A percentile compares a stretch with the other conserved stretches of the same genome.
phyloP scores from a whole-genome alignment of 2,329 filamentous ascomycete species.

The Fusarium sp. region DNA sequence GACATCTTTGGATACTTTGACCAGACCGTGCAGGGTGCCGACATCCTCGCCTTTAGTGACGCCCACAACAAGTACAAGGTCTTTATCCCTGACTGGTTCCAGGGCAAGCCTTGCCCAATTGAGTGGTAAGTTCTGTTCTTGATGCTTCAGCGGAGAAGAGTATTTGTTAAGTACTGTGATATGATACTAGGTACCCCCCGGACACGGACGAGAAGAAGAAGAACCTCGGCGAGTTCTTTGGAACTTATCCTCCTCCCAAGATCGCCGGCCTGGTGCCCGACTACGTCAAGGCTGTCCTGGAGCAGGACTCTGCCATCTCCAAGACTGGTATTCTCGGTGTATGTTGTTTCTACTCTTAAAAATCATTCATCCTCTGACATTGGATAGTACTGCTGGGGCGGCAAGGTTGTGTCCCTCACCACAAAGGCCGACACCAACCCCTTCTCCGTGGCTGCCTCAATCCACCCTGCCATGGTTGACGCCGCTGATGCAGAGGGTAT shows the following conservation, averaged over 20 bases:
- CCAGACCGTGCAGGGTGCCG: slow-evolving; percentile 77
- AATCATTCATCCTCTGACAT: not conserved
- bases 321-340: slow-evolving; percentile 73
- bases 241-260: slow-evolving; percentile 60
- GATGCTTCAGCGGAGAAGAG: not conserved
- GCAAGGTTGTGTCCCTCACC: slow-evolving; percentile 70
- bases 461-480: slow-evolving; percentile 74
- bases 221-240: slow-evolving; percentile 69
- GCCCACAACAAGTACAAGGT: slow-evolving; percentile 79
- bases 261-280: slow-evolving; percentile 64
- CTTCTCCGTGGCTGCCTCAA: slow-evolving; percentile 66
- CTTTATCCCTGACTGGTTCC: slow-evolving; percentile 93
- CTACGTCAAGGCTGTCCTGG: slow-evolving; percentile 66
- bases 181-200: slow-evolving; percentile 66
- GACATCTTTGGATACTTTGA: slow-evolving; percentile 80
- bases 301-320: slow-evolving; percentile 65
- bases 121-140: slow-evolving; percentile 52
- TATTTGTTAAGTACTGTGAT: not conserved
- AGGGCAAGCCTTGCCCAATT: slow-evolving; percentile 74
- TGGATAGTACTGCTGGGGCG: slow-evolving; percentile 75
- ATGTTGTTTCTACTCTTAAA: slow-evolving; percentile 42
- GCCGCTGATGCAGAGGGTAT: slow-evolving; percentile 69
- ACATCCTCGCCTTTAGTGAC: slow-evolving; percentile 70
- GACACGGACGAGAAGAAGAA: slow-evolving; percentile 73
- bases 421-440: slow-evolving; percentile 63